A percentile compares a stretch with the other conserved stretches of the same genome.
Evolutionary conservation across 805 yeast species (phyloP).

Genomic region (Yamadazyma takamatsuzukensis): DNA sequence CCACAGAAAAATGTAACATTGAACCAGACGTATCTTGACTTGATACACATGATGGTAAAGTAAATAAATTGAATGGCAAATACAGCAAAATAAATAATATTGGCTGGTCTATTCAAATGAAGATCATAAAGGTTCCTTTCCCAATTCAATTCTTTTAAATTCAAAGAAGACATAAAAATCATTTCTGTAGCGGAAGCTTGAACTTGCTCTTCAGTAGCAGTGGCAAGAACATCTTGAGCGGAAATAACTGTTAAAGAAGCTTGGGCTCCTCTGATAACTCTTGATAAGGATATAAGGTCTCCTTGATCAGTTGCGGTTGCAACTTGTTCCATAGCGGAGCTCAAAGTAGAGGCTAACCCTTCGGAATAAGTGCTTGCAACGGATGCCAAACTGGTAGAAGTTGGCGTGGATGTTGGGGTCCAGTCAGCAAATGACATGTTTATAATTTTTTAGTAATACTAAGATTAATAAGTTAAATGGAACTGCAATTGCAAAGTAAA

Average conservation of each 20-base stretch:
- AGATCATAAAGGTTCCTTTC: constrained; percentile 32
- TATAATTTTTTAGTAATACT: no score
- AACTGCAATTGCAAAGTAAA: not conserved
- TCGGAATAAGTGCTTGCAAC: constrained; percentile 14
- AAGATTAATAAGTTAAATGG: not conserved
- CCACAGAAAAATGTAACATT: constrained; percentile 33
- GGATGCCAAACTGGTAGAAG: constrained; percentile 25
- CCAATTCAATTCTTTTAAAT: constrained; percentile 21
- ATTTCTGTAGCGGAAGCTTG: constrained; percentile 27
- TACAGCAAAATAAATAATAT: constrained; percentile 23
- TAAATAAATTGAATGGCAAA: constrained; percentile 20
- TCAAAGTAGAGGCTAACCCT: constrained; percentile 15
- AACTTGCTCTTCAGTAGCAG: constrained; percentile 27
- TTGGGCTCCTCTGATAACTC: constrained; percentile 26
- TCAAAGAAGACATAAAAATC: constrained; percentile 26
- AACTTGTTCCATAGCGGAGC: constrained; percentile 14
- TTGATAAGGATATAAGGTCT: constrained; percentile 17
- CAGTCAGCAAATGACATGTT: constrained; percentile 12
- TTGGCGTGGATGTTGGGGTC: constrained; percentile 24
- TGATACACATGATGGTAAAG: constrained; percentile 19
- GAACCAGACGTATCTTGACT: constrained; percentile 34
- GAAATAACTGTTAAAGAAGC: constrained; percentile 30
- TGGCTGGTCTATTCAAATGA: constrained; percentile 24
- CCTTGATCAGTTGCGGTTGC: constrained; percentile 9
- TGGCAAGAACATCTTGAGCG: constrained; percentile 31